phyloP scores from a whole-genome alignment of 768 basidiomycete genomes.

The Rubroboletus pulcherrimus region DNA sequence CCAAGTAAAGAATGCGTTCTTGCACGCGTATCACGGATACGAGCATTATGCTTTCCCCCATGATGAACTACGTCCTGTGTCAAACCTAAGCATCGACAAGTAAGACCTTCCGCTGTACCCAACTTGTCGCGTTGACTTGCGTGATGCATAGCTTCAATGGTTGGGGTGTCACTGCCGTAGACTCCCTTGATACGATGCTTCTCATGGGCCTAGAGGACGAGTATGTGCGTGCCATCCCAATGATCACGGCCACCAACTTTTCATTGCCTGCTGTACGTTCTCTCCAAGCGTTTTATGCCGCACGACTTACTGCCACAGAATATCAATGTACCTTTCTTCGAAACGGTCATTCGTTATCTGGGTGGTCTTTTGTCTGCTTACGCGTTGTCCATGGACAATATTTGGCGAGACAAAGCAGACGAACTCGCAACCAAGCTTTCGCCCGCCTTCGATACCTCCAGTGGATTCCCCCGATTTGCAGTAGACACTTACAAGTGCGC shows the following conservation, averaged over 20 bases:
- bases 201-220: conserved; percentile 75
- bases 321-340: conserved; percentile 58
- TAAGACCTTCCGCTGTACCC: conserved; percentile 27
- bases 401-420: conserved; percentile 67
- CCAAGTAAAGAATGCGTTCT: conserved; percentile 58
- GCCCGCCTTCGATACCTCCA: conserved; percentile 64
- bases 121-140: background rate
- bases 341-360: conserved; percentile 87
- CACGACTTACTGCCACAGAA: conserved; percentile 14
- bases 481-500: conserved; percentile 63
- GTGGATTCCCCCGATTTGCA: conserved; percentile 66
- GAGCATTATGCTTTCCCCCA: conserved; percentile 55
- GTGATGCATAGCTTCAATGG: conserved; percentile 61
- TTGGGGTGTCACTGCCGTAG: conserved; percentile 75
- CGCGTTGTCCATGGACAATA: conserved; percentile 60
- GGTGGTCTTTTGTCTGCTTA: conserved; percentile 86
- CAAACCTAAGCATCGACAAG: conserved; percentile 48
- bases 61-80: conserved; percentile 60
- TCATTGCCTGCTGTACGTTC: conserved; percentile 38
- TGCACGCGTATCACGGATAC: conserved; percentile 68
- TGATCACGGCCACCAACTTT: conserved; percentile 50
- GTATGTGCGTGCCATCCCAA: conserved; percentile 58
- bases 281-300: background rate
- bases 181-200: conserved; percentile 83
- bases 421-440: conserved; percentile 74